A percentile compares a stretch with the other conserved stretches of the same genome.
Conservation (phyloP, 2,329 filamentous ascomycete genomes). For the Penicillium sp. region DNA sequence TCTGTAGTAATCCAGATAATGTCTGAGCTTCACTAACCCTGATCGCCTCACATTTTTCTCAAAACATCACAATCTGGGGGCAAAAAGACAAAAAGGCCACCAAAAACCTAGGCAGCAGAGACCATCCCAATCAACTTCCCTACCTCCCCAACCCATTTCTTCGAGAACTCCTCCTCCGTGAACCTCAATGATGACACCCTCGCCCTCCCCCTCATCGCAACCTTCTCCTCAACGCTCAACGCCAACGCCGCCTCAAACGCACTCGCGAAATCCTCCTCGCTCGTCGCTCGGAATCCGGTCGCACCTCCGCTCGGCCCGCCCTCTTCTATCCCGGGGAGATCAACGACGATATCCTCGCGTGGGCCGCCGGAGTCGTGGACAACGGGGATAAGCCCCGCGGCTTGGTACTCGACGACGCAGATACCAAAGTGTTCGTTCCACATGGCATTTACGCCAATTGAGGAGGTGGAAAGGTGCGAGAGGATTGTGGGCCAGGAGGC, state of each 20-base stretch:
- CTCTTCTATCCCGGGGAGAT: slow-evolving; percentile 49
- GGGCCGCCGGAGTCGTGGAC: slow-evolving; percentile 94
- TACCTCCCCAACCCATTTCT: slow-evolving; percentile 77
- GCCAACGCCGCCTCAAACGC: slow-evolving; percentile 80
- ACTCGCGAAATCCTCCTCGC: slow-evolving; percentile 75
- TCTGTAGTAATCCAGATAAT: not conserved
- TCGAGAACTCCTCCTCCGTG: slow-evolving; percentile 82
- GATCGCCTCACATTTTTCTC: not conserved
- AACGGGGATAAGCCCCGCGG: slow-evolving; percentile 88
- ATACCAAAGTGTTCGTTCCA: slow-evolving; percentile 99
- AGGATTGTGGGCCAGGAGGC: slow-evolving; percentile 88
- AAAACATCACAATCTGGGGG: not conserved
- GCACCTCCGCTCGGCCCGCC: slow-evolving; percentile 67
- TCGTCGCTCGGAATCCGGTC: slow-evolving; percentile 87
- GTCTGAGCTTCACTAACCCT: not conserved
- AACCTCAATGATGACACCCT: slow-evolving; percentile 81
- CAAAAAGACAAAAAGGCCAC: no score
- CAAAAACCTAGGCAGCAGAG: not conserved
- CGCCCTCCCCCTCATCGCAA: slow-evolving; percentile 76
- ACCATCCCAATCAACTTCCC: slow-evolving; percentile 68
- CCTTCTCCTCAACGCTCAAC: slow-evolving; percentile 62
- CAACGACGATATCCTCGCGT: slow-evolving; percentile 88
- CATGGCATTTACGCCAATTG: slow-evolving; percentile 94
- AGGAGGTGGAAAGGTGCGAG: slow-evolving; percentile 75
- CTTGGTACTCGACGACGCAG: slow-evolving; percentile 96